Base-by-base conservation (phyloP, 176 grass and related monocot species). In the Saccharum spontaneum region DNA sequence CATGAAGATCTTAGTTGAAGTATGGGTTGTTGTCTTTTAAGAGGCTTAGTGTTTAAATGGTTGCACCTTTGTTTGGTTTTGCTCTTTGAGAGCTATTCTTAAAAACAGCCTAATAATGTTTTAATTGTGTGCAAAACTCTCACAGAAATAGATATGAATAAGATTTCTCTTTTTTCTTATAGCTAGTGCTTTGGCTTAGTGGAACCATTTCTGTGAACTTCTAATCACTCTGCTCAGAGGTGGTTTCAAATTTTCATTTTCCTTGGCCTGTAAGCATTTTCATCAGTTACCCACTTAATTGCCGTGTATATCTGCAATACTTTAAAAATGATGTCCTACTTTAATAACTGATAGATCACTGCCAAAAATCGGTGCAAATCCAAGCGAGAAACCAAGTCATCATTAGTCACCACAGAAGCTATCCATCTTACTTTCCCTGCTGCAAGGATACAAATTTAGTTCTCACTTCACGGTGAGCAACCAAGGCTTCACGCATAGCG, bases 371-470 rank as follows among this genome's bases (percentile, higher is more conserved):
- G 55, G 7, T 60, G 22, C 55, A 60, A 59, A 60, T 60, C 55
- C 6, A 79, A 63, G 59, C 4, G 49, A 54, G 10, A 66, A 64
- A 30, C 23, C 38, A 14, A 22, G 52, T 9, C 22, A 1, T 40
- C 12, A 17, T 24, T 23, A 11, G 57, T 40, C 54, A 37, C 18
- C 30, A n/a, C 11, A 45, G 44, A 45, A 45, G 44, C 44, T 45
- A 45, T 43, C 10, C 2, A 10, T 33, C 23, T 3, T n/a, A n/a
- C n/a, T n/a, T 15, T 12, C 24, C 57, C 43, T 73, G 23, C 15
- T 78, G 9, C 75, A 67, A 61, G 37, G 50, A n/a, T 69, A 81
- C 82, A 79, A 79, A 79, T 43, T 74, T 36, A 18, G 76, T 75
- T 84, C 20, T 38, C 15, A 4, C 14, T 37, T 79, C 37, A 45